Evolutionary conservation across 345 rosid species (phyloP).

Genomic region (Syzygium grande): DNA sequence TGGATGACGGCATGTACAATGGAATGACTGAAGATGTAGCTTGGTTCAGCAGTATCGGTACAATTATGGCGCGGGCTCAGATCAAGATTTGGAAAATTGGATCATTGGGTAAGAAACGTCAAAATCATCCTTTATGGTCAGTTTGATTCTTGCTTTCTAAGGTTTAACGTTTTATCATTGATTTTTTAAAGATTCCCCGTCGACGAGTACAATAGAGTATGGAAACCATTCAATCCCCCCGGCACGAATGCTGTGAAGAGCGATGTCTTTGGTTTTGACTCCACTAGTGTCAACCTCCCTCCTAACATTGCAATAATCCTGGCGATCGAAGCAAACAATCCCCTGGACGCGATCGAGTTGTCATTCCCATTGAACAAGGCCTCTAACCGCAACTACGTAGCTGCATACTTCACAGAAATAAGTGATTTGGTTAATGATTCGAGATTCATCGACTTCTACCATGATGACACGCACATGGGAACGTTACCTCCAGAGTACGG

Average conservation of each 20-base stretch:
- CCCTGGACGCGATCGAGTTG: slow-evolving; percentile 1
- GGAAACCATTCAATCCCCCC: background rate
- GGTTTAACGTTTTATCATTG: background rate
- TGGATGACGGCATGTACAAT: background rate
- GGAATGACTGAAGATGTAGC: slow-evolving; percentile 10
- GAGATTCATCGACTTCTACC: background rate
- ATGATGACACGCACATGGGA: background rate
- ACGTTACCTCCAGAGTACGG: background rate
- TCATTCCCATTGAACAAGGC: background rate
- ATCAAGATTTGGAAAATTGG: background rate
- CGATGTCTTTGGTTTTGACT: background rate
- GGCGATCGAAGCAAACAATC: slow-evolving; percentile 2
- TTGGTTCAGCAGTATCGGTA: slow-evolving; percentile 4
- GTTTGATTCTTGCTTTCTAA: background rate
- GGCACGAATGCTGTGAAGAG: background rate
- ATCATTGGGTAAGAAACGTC: background rate
- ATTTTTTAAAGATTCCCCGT: background rate
- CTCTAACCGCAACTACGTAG: background rate
- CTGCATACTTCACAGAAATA: background rate
- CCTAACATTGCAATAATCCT: background rate
- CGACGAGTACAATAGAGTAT: background rate
- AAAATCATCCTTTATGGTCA: background rate
- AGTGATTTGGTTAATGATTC: background rate
- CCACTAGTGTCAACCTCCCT: background rate
- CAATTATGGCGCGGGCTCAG: slow-evolving; percentile 3